Evolutionary conservation across 768 basidiomycete species (phyloP).

Genomic region (Mycena crocata): DNA sequence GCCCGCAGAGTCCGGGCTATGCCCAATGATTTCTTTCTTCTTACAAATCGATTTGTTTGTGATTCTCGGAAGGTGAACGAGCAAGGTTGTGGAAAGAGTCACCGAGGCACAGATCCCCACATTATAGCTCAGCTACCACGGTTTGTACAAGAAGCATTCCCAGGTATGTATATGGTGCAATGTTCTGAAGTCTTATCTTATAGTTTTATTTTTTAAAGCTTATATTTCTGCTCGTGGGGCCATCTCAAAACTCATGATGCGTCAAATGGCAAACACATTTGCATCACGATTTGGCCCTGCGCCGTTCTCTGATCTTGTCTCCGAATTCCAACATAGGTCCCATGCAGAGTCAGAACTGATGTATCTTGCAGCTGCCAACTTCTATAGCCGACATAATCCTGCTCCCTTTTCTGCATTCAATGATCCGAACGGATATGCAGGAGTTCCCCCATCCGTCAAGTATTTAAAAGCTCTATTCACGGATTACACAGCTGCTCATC

Average conservation of each 20-base stretch:
- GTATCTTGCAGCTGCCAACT: constrained; percentile 6
- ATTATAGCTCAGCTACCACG: constrained; percentile 1
- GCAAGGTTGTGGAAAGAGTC: background rate
- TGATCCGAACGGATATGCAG: constrained; percentile 3
- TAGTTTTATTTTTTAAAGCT: background rate
- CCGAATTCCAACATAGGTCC: constrained; percentile 3
- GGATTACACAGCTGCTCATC: background rate
- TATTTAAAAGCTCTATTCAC: background rate
- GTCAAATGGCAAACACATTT: constrained; percentile 4
- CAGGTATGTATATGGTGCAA: constrained; percentile 1
- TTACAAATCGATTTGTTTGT: background rate
- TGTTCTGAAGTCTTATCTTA: background rate
- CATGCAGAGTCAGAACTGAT: constrained; percentile 11
- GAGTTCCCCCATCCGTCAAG: background rate
- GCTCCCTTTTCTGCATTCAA: constrained; percentile 1
- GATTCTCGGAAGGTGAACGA: background rate
- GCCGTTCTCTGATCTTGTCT: constrained; percentile 13
- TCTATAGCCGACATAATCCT: background rate
- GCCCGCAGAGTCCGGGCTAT: background rate
- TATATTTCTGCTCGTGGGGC: constrained; percentile 15
- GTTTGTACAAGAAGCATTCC: constrained; percentile 6
- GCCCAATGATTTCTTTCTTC: background rate
- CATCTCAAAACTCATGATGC: constrained; percentile 3
- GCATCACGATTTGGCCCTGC: constrained; percentile 8
- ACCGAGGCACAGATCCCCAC: background rate